These are phyloP conservation scores for Colletotrichum falcatum DNA, from an alignment of 2,329 filamentous ascomycete genomes.

Conservation along the genomic window DNA sequence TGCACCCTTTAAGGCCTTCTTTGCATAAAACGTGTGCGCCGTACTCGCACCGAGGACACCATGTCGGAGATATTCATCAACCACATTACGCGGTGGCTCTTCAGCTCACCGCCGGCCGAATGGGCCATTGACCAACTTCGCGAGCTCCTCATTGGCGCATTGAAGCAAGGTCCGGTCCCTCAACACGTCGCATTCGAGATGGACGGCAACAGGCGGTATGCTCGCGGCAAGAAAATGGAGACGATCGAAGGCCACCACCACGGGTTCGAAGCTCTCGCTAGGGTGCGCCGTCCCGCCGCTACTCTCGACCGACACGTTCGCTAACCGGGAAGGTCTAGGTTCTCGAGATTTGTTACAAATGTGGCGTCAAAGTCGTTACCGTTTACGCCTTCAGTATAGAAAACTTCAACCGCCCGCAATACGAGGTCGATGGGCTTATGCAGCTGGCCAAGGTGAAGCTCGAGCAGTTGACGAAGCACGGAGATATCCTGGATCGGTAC, in stretches of 20 bases:
- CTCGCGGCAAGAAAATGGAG: conserved; percentile 90
- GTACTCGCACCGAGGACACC: conserved; percentile 21
- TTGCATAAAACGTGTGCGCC: conserved; percentile 13
- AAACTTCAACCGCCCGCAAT: conserved; percentile 97
- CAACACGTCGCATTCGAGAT: conserved; percentile 99
- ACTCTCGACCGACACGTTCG: background rate
- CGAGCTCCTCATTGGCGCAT: conserved; percentile 86
- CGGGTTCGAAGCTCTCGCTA: conserved; percentile 93
- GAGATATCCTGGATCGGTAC: conserved; percentile 91
- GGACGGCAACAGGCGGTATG: conserved; percentile 97
- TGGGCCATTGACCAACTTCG: conserved; percentile 84
- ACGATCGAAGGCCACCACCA: conserved; percentile 96
- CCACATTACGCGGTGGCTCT: conserved; percentile 73
- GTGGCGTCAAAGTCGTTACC: conserved; percentile 94
- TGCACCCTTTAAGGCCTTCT: conserved; percentile 2
- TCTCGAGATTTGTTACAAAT: conserved; percentile 98
- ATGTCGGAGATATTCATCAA: conserved; percentile 68
- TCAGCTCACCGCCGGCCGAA: conserved; percentile 91
- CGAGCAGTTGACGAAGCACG: conserved; percentile 90
- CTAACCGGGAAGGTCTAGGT: conserved; percentile 67
- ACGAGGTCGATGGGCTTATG: conserved; percentile 97
- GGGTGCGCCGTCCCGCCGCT: conserved; percentile 63
- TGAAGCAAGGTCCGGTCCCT: conserved; percentile 91
- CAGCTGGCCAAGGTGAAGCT: conserved; percentile 97
- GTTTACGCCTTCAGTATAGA: conserved; percentile 99